These are phyloP conservation scores for Globomyces pollinis-pini DNA, from an alignment of 192 early-diverging fungal genomes.

Conservation along the genomic window DNA sequence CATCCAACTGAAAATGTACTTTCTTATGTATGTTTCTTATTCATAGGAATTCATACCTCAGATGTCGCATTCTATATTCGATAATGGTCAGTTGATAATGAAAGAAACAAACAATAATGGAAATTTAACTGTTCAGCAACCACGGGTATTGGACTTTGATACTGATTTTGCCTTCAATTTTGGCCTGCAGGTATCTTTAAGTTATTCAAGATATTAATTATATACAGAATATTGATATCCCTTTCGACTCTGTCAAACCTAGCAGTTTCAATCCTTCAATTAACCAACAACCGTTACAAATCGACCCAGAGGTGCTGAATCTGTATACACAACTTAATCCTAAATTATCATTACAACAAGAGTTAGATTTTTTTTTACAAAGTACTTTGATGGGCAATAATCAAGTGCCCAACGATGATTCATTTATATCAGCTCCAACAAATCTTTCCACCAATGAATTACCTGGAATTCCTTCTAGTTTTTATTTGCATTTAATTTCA, in stretches of 20 bases:
- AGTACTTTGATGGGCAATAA: background rate
- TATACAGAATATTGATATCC: background rate
- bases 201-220: slow-evolving; percentile 1
- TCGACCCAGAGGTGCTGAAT: slow-evolving; percentile 7
- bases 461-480: slow-evolving; percentile 9
- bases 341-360: slow-evolving; percentile 2
- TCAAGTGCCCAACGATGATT: slow-evolving; percentile 3
- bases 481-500: slow-evolving; percentile 28
- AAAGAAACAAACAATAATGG: no score
- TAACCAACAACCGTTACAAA: background rate
- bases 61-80: background rate
- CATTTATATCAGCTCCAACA: background rate
- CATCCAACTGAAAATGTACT: no score
- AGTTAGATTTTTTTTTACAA: slow-evolving; percentile 1
- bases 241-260: background rate
- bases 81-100: no score
- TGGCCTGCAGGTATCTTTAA: no score
- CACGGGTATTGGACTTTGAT: background rate
- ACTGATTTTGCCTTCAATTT: background rate
- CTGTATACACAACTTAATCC: slow-evolving; percentile 1
- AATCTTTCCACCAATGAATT: slow-evolving; percentile 16
- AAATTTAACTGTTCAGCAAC: background rate
- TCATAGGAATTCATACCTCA: background rate
- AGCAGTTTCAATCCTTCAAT: slow-evolving; percentile 3
- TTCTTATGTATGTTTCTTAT: background rate